These are phyloP conservation scores for Malassezia vespertilionis DNA, from an alignment of 1,284 basidiomycete genomes.

Conservation along the genomic window DNA sequence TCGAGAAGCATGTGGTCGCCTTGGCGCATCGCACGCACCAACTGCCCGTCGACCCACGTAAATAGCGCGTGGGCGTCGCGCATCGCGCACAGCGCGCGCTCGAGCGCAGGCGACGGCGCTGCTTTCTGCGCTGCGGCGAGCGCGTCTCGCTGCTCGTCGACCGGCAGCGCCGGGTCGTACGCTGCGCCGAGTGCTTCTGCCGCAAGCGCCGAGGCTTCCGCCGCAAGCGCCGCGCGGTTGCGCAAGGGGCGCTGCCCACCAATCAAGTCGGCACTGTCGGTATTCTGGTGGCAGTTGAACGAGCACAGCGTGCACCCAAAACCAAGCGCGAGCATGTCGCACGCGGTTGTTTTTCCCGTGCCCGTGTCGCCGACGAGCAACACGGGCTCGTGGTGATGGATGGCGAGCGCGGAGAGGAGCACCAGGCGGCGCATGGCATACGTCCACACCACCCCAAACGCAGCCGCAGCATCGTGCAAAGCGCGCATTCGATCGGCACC, in stretches of 20 bases:
- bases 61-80: slow-evolving; percentile 64
- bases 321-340: slow-evolving; percentile 72
- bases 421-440: slow-evolving; percentile 82
- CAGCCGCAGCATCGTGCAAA: slow-evolving; percentile 49
- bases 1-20: slow-evolving; percentile 86
- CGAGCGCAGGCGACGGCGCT: background rate
- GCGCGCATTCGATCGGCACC: slow-evolving; percentile 19
- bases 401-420: slow-evolving; percentile 66
- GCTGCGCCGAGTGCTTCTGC: background rate
- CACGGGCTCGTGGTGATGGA: slow-evolving; percentile 85
- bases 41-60: slow-evolving; percentile 90
- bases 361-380: slow-evolving; percentile 97
- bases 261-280: slow-evolving; percentile 94
- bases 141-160: slow-evolving; percentile 19
- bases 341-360: slow-evolving; percentile 92
- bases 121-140: slow-evolving; percentile 18
- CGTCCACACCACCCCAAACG: slow-evolving; percentile 66
- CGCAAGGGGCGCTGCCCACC: slow-evolving; percentile 88
- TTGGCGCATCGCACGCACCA: slow-evolving; percentile 76
- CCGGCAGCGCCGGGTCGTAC: background rate
- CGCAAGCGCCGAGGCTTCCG: background rate
- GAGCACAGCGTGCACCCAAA: slow-evolving; percentile 59
- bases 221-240: slow-evolving; percentile 53
- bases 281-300: slow-evolving; percentile 96
- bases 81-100: slow-evolving; percentile 43